phyloP scores from a whole-genome alignment of 441 rosid species.

The Jatropha podagrica region DNA sequence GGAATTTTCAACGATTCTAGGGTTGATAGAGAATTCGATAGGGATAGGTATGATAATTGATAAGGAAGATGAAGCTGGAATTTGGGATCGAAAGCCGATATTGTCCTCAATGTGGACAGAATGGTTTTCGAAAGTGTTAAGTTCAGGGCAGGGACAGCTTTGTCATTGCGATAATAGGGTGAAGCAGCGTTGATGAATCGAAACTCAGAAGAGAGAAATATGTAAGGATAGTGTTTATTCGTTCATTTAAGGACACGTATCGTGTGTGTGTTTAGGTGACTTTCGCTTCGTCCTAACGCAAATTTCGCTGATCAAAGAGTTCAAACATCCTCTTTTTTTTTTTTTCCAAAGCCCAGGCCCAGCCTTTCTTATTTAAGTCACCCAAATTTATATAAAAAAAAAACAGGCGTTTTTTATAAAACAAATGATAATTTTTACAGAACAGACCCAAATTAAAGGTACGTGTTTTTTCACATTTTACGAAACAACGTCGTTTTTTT shows the following conservation, averaged over 20 bases:
- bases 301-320: background rate
- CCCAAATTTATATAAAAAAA: too few relatives aligned
- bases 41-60: background rate
- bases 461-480: too few relatives aligned
- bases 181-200: background rate
- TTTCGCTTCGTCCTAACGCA: conserved; percentile 23
- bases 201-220: background rate
- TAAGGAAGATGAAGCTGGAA: background rate
- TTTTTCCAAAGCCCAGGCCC: background rate
- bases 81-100: background rate
- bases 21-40: background rate
- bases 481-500: too few relatives aligned
- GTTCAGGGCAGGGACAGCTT: conserved; percentile 7
- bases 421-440: too few relatives aligned
- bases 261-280: background rate
- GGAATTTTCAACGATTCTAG: background rate
- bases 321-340: too few relatives aligned
- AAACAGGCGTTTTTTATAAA: too few relatives aligned
- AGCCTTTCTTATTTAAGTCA: too few relatives aligned
- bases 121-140: background rate
- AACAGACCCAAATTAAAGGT: too few relatives aligned
- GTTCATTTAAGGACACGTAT: conserved; percentile 17
- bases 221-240: background rate
- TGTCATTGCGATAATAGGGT: conserved; percentile 14
- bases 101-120: background rate